Evolutionary conservation across 176 grass and related monocot species (phyloP), one percentile per base, ranked within the genome.

Genomic region (Olyra latifolia): DNA sequence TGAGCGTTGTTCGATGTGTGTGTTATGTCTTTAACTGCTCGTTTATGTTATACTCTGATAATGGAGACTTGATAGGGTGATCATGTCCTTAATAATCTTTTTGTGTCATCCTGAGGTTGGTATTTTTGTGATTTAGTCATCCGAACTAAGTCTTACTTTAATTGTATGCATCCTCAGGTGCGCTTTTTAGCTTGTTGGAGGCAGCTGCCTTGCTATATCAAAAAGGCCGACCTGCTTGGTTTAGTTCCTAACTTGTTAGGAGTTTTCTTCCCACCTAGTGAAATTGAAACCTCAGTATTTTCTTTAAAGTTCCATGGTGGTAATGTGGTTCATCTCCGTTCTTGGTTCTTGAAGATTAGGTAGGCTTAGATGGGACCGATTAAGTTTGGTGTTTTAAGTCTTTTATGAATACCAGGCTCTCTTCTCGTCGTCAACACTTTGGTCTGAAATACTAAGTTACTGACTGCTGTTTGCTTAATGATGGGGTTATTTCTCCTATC

Each of bases 281-380:
- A n/a, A n/a, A n/a, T n/a, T n/a, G n/a, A 84, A 89, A 84, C 54
- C 28, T n/a, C 32, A n/a, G 50, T 75, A 11, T 62, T 76, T 89
- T 57, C 46, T 81, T 46, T 85, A 10, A 81, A 66, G 56, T 46
- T 85, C 4, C 63, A 69, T 42, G 62, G 30, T 38, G 72, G 22
- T 82, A 55, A 52, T 47, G 65, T 77, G 20, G 63, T 64, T 55
- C n/a, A n/a, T n/a, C n/a, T n/a, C n/a, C 82, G 64, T 82, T 78
- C 58, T 72, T 86, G 50, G 19, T 78, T 86, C 66, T 65, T 86
- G 65, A 89, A 77, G 83, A 89, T 89, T 86, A 77, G 72, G 66
- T 82, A 86, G 80, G 58, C 72, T 89, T 89, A 78, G 41, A 58
- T 86, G 66, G 86, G 86, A 58, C 88, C 72, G 82, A 86, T 86